Conservation (phyloP, 2,329 filamentous ascomycete genomes). For the Ceratocystiopsis brevicomis region DNA sequence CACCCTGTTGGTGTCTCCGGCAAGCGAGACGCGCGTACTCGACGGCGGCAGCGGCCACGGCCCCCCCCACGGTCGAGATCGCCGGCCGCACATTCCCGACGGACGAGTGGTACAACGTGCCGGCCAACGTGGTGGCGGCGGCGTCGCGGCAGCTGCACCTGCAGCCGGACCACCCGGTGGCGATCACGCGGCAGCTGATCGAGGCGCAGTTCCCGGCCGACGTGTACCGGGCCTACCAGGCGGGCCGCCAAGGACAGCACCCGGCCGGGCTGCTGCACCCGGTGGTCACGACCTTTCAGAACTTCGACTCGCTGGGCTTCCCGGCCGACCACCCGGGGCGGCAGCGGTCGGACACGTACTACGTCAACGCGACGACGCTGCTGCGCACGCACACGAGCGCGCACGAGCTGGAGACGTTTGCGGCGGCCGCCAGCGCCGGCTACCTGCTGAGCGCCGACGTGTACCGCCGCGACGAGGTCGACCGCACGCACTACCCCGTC, state of each 20-base stretch:
- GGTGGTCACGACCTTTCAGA: slow-evolving; percentile 67
- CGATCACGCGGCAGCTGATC: slow-evolving; percentile 80
- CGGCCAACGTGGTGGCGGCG: slow-evolving; percentile 53
- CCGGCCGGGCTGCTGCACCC: slow-evolving; percentile 59
- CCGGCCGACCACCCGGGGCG: slow-evolving; percentile 74
- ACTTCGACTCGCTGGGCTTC: slow-evolving; percentile 95
- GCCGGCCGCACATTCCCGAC: slow-evolving; percentile 44
- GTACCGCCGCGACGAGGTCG: slow-evolving; percentile 85
- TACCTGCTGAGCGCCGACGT: slow-evolving; percentile 87
- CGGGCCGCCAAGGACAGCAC: too few relatives aligned
- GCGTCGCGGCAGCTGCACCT: slow-evolving; percentile 69
- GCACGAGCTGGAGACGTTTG: slow-evolving; percentile 71
- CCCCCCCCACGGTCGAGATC: slow-evolving; percentile 28
- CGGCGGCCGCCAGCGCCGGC: slow-evolving; percentile 50
- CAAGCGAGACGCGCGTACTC: too few relatives aligned
- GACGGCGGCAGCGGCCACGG: too few relatives aligned
- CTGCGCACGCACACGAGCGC: slow-evolving; percentile 88
- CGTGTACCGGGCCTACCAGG: slow-evolving; percentile 39
- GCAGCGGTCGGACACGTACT: slow-evolving; percentile 82
- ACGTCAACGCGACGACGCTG: slow-evolving; percentile 68
- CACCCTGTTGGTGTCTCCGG: too few relatives aligned
- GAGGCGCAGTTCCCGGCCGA: slow-evolving; percentile 67
- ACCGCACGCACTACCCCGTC: slow-evolving; percentile 84
- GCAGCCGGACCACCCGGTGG: slow-evolving; percentile 74
- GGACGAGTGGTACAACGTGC: slow-evolving; percentile 74